A percentile compares a stretch with the other conserved stretches of the same genome.
These are phyloP conservation scores for Kappamyces sp. DNA, from an alignment of 192 early-diverging fungal species.

Conservation along the genomic window DNA sequence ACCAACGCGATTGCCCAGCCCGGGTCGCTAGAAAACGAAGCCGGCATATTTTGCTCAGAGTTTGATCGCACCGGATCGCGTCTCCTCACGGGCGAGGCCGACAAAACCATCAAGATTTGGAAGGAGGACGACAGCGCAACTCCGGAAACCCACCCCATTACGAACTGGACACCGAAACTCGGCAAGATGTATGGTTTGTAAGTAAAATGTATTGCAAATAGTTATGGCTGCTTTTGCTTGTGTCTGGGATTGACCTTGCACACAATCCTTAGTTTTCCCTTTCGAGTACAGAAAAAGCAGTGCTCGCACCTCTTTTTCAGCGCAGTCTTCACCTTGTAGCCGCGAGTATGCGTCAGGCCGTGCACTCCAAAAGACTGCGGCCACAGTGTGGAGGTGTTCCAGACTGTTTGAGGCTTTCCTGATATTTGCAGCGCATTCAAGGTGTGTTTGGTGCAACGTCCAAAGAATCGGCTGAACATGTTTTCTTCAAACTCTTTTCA, in stretches of 20 bases:
- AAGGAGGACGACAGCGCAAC: constrained; percentile 78
- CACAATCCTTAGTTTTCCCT: constrained; percentile 79
- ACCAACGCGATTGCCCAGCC: constrained; percentile 84
- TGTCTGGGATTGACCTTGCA: constrained; percentile 91
- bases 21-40: constrained; percentile 92
- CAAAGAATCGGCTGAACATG: too few species aligned
- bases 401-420: too few species aligned
- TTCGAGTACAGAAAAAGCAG: constrained; percentile 80
- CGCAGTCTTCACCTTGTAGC: constrained; percentile 82
- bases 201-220: constrained; percentile 14
- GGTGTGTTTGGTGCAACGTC: too few species aligned
- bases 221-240: constrained; percentile 87
- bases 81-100: constrained; percentile 95
- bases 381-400: too few species aligned
- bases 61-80: constrained; percentile 95
- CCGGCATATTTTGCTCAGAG: constrained; percentile 88
- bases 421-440: too few species aligned
- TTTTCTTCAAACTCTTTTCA: too few species aligned
- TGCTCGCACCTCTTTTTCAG: constrained; percentile 86
- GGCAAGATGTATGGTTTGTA: constrained; percentile 16
- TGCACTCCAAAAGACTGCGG: too few species aligned
- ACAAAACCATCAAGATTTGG: constrained; percentile 99
- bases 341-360: neutral
- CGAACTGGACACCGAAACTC: constrained; percentile 15
- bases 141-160: constrained; percentile 44